These are phyloP conservation scores for Cyclotella sp. DNA, from an alignment of 108 stramenopile genomes.

Conservation along the genomic window DNA sequence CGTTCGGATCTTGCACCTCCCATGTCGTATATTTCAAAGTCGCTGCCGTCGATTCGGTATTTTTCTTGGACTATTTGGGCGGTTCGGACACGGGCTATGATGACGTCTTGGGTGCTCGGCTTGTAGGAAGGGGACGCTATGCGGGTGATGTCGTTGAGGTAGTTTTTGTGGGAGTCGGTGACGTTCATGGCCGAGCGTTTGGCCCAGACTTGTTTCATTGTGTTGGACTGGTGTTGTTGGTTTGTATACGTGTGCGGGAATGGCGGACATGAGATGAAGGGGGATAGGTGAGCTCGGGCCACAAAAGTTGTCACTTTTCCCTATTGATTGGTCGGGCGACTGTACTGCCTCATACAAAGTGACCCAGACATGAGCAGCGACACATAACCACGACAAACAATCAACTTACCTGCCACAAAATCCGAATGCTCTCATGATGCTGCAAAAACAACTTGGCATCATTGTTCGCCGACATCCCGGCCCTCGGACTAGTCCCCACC, in stretches of 20 bases:
- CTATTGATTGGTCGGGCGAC: too few species aligned
- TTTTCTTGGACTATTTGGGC: slow-evolving; percentile 94
- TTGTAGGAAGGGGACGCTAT: slow-evolving; percentile 81
- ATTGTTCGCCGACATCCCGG: slow-evolving; percentile 83
- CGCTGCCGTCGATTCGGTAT: slow-evolving; percentile 86
- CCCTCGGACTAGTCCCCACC: slow-evolving; percentile 85
- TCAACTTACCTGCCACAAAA: slow-evolving; percentile 84
- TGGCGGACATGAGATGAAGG: background rate
- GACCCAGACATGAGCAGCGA: background rate
- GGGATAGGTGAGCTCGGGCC: background rate
- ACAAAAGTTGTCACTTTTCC: too few species aligned
- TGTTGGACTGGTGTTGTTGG: slow-evolving; percentile 27
- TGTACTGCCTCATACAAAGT: background rate
- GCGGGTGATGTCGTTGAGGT: slow-evolving; percentile 78
- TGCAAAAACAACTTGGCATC: slow-evolving; percentile 87
- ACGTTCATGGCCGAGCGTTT: slow-evolving; percentile 81
- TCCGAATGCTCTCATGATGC: slow-evolving; percentile 75
- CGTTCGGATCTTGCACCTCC: slow-evolving; percentile 91
- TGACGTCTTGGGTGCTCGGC: slow-evolving; percentile 93
- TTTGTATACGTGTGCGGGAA: background rate
- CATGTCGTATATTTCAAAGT: slow-evolving; percentile 97
- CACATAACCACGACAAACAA: slow-evolving; percentile 9
- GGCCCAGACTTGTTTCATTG: slow-evolving; percentile 69
- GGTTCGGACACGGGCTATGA: slow-evolving; percentile 96
- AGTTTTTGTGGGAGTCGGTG: slow-evolving; percentile 91